A percentile compares a stretch with the other conserved stretches of the same genome.
phyloP scores from a whole-genome alignment of 192 early-diverging fungal genomes.

The Podila horticola region DNA sequence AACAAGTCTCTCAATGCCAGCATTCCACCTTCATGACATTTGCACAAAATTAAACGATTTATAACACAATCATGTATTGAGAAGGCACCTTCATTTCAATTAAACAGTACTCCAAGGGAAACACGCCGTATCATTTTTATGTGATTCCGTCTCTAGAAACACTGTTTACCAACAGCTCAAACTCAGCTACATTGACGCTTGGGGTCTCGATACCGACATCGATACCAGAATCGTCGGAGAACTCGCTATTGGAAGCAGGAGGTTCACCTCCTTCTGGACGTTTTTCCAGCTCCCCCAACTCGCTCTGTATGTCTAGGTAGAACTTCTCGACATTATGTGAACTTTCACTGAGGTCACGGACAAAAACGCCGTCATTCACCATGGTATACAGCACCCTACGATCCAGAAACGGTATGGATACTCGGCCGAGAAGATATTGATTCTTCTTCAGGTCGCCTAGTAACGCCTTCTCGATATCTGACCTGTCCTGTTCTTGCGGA shows the following conservation, averaged over 20 bases:
- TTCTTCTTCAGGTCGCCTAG: background rate
- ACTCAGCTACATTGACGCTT: too few species aligned
- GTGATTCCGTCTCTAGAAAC: too few species aligned
- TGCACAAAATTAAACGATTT: too few species aligned
- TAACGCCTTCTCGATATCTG: background rate
- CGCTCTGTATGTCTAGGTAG: background rate
- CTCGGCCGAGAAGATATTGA: background rate
- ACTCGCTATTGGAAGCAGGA: background rate
- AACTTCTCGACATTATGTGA: background rate
- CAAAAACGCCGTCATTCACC: background rate
- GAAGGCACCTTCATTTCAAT: too few species aligned
- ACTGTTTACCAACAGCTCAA: too few species aligned
- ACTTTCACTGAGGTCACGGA: background rate
- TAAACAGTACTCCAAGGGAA: too few species aligned
- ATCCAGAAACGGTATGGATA: background rate
- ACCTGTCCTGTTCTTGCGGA: background rate
- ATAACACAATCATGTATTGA: too few species aligned
- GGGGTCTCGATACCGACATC: background rate
- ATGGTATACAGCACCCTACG: background rate
- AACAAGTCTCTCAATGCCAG: too few species aligned
- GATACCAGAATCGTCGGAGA: background rate
- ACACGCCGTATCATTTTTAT: too few species aligned
- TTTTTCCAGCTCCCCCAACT: background rate
- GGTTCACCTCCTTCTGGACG: background rate
- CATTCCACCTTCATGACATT: too few species aligned